Conservation (phyloP, 2,329 filamentous ascomycete genomes). For the Scleromitrula shiraiana region DNA sequence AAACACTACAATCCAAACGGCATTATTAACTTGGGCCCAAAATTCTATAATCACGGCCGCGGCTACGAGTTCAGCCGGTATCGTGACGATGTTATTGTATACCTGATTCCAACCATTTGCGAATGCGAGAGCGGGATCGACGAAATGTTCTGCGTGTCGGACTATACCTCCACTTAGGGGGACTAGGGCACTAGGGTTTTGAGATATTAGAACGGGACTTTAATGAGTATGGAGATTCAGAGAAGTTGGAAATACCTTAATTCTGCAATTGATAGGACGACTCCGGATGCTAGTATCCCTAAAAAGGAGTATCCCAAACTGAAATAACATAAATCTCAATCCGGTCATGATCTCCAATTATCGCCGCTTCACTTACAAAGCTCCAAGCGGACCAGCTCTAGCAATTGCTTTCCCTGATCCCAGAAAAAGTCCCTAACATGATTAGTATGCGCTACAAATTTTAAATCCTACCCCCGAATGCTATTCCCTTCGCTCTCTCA, state of each 20-base stretch:
- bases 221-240: too few relatives aligned
- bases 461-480: too few relatives aligned
- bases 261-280: conserved; percentile 44
- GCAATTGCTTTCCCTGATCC: conserved; percentile 42
- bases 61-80: conserved; percentile 50
- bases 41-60: conserved; percentile 55
- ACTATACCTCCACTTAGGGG: conserved; percentile 31
- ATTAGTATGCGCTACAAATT: neutral
- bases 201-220: too few relatives aligned
- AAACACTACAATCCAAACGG: conserved; percentile 34
- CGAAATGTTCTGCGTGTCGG: conserved; percentile 29
- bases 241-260: conserved; percentile 31
- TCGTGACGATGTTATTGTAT: conserved; percentile 26
- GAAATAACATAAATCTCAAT: neutral
- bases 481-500: too few relatives aligned
- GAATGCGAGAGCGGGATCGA: conserved; percentile 31
- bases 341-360: too few relatives aligned
- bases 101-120: conserved; percentile 29
- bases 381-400: conserved; percentile 42
- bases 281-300: conserved; percentile 37
- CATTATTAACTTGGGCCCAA: conserved; percentile 51
- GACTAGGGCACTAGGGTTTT: conserved; percentile 22
- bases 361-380: conserved; percentile 35
- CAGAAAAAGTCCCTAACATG: conserved; percentile 15
- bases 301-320: conserved; percentile 7